These are phyloP conservation scores for Crithidia expoeki DNA, from an alignment of 208 protist genomes.

Conservation along the genomic window DNA sequence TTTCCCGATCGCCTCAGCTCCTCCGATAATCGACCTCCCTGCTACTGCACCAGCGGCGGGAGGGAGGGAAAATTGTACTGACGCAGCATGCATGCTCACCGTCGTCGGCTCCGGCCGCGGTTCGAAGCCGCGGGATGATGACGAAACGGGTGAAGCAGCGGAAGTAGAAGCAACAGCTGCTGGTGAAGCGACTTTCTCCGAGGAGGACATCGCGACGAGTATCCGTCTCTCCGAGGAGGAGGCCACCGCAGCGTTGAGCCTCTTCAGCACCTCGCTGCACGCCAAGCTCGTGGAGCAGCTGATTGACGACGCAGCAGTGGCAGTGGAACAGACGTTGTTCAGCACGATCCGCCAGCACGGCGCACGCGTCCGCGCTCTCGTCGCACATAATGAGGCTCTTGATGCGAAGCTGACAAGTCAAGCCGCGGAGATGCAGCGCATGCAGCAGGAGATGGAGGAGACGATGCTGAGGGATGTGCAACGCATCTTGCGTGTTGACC, in stretches of 20 bases:
- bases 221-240: constrained; percentile 23
- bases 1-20: background rate
- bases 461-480: constrained; percentile 25
- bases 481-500: constrained; percentile 28
- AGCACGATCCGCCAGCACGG: constrained; percentile 28
- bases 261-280: constrained; percentile 32
- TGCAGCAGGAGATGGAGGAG: constrained; percentile 11
- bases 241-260: constrained; percentile 25
- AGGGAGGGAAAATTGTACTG: too few relatives aligned
- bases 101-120: constrained; percentile 16
- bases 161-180: background rate
- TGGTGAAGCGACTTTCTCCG: constrained; percentile 7
- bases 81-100: constrained; percentile 1
- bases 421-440: constrained; percentile 15
- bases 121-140: background rate
- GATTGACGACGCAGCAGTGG: constrained; percentile 29
- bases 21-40: background rate
- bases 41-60: background rate
- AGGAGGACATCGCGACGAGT: constrained; percentile 13
- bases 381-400: constrained; percentile 24
- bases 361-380: constrained; percentile 15
- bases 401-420: constrained; percentile 16
- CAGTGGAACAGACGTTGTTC: constrained; percentile 26
- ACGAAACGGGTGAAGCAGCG: background rate
- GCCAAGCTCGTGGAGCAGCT: constrained; percentile 38